These are phyloP conservation scores for Hansenula sp. DNA, from an alignment of 1,139 yeast species.

Conservation along the genomic window DNA sequence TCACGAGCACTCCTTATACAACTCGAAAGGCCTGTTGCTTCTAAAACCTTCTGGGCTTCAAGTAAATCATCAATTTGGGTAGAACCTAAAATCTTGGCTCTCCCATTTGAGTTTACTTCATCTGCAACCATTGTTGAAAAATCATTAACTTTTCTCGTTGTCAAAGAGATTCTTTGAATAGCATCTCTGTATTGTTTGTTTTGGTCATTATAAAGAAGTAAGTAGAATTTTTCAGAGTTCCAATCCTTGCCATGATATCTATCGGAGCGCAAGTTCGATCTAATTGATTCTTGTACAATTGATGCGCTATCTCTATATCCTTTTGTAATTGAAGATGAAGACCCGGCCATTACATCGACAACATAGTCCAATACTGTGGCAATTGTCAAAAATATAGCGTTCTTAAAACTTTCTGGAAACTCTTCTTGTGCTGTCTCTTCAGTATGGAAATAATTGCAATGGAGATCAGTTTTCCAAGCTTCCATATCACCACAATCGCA, in stretches of 20 bases:
- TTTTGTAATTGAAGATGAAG: conserved; percentile 23
- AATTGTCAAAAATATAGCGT: conserved; percentile 40
- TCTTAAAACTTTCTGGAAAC: conserved; percentile 33
- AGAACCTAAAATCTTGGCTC: conserved; percentile 64
- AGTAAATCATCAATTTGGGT: conserved; percentile 44
- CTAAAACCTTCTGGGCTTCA: conserved; percentile 48
- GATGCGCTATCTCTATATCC: conserved; percentile 10
- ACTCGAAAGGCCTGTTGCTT: conserved; percentile 59
- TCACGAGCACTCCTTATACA: conserved; percentile 68
- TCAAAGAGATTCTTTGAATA: conserved; percentile 54
- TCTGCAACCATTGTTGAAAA: conserved; percentile 75
- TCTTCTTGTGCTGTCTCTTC: conserved; percentile 16
- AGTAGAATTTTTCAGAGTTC: conserved; percentile 45
- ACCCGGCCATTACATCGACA: conserved; percentile 58
- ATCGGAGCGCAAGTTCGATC: conserved; percentile 30
- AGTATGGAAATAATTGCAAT: conserved; percentile 41
- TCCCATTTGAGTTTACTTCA: conserved; percentile 58
- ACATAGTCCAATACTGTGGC: conserved; percentile 64
- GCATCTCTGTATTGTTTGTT: conserved; percentile 74
- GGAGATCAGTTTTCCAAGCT: conserved; percentile 59
- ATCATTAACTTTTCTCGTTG: conserved; percentile 60
- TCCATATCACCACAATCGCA: conserved; percentile 94
- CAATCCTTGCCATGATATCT: conserved; percentile 41
- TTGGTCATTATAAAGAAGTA: conserved; percentile 76
- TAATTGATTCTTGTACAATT: conserved; percentile 22